Evolutionary conservation across 495 filamentous ascomycete genomes (phyloP).

Genomic region (Aspergillus avenaceus): DNA sequence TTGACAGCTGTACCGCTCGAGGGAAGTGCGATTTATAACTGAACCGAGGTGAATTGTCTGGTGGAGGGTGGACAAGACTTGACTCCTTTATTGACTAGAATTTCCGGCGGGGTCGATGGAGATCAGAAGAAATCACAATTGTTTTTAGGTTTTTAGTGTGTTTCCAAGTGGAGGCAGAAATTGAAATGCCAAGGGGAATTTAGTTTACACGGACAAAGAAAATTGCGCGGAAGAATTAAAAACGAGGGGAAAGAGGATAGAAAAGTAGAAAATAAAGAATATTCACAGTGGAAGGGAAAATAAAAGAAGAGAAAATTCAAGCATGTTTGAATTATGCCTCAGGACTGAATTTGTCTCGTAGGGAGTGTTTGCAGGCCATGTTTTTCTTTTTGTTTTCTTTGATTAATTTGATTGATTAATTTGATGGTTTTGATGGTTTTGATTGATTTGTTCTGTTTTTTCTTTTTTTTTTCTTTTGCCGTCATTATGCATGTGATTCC

Average conservation of each 20-base stretch:
- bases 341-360: too few species aligned
- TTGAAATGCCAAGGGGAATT: background rate
- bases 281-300: background rate
- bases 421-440: background rate
- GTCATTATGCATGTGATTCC: constrained; percentile 12
- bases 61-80: background rate
- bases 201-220: too few species aligned
- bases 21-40: too few species aligned
- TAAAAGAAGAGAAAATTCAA: too few species aligned
- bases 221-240: background rate
- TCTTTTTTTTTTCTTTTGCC: constrained; percentile 1
- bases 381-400: too few species aligned
- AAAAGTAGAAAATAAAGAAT: background rate
- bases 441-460: background rate
- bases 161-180: background rate
- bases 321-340: too few species aligned
- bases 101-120: background rate
- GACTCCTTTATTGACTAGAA: background rate
- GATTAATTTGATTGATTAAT: too few species aligned
- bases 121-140: too few species aligned
- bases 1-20: background rate
- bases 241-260: background rate
- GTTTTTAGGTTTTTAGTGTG: too few species aligned
- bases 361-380: too few species aligned
- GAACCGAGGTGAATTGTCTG: background rate